Evolutionary conservation across 2,329 filamentous ascomycete genomes (phyloP), one percentile per base, ranked within the genome.

Genomic region (Paramyrothecium sp.): DNA sequence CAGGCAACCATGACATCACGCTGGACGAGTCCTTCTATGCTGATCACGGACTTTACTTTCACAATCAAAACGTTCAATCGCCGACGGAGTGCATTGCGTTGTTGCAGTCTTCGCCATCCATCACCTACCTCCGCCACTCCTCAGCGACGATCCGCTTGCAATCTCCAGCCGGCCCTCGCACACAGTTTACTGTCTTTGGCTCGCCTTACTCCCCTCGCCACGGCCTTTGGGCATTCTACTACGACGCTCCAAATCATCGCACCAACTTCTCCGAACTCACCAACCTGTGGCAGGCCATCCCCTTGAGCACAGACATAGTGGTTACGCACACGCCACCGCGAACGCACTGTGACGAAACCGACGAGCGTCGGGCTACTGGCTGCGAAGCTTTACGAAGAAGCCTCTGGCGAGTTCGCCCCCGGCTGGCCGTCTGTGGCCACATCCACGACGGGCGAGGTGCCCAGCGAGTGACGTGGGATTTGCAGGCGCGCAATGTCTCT

Each of bases 1-100:
- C 44, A 89, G 88, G 89, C 26, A 93, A 92, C 67, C 90, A 92
- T 71, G 90, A 92, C 67, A 77, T 90, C 53, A 89, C 88, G 0
- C 80, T 92, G 7, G 89, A 92, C 65, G 63, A 75, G n/a, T 68
- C 76, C 3, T 91, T 89, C 68, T 88, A 86, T 67, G 64, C 72
- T 10, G 69, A 81, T 46, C 77, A 86, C 63, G 80, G 81, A 1
- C 64, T 67, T 1, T 74, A 75, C 54, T 85, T 87, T 65, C 85
- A 87, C 66, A 86, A 84, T 64, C 80, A 84, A 53, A 65, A 68
- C 3, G 76, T 77, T 0, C 82, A 89, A 65, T 79, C 83, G 33
- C 69, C 81, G 0, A 68, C 72, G 8, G 75, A 77, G 33, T 90
- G 87, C 66, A 74, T 82, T 41, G 69, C 73, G 1, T 73, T 91